A percentile compares a stretch with the other conserved stretches of the same genome.
Evolutionary conservation across 1,284 basidiomycete genomes (phyloP).

Genomic region (Pseudozyma sp.): DNA sequence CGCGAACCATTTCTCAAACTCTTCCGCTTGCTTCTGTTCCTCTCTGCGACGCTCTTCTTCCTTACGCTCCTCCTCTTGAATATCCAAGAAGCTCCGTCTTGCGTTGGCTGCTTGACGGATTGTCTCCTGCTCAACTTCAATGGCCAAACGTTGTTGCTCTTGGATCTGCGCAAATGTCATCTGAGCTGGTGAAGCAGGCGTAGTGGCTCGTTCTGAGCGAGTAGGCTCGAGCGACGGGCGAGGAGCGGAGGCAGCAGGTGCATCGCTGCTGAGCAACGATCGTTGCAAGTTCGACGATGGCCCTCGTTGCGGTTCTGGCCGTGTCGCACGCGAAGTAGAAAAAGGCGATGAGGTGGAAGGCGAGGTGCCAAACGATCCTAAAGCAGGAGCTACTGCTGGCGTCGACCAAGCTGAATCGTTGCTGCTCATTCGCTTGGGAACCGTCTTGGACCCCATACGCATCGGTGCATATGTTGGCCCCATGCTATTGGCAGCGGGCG

Average conservation of each 20-base stretch:
- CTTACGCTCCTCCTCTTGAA: slow-evolving; percentile 59
- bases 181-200: slow-evolving; percentile 23
- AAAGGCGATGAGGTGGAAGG: slow-evolving; percentile 16
- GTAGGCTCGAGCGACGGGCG: slow-evolving; percentile 10
- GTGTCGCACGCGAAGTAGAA: background rate
- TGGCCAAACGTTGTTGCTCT: slow-evolving; percentile 56
- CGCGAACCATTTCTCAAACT: slow-evolving; percentile 68
- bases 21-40: slow-evolving; percentile 58
- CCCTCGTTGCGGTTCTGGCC: slow-evolving; percentile 21
- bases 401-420: slow-evolving; percentile 41
- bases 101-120: slow-evolving; percentile 34
- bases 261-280: slow-evolving; percentile 11
- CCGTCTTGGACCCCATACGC: slow-evolving; percentile 30
- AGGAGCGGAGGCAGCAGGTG: slow-evolving; percentile 4
- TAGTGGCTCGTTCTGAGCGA: slow-evolving; percentile 7
- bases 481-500: slow-evolving; percentile 25
- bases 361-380: slow-evolving; percentile 22
- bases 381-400: slow-evolving; percentile 17
- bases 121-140: slow-evolving; percentile 37
- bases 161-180: slow-evolving; percentile 63
- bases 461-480: slow-evolving; percentile 54
- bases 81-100: slow-evolving; percentile 59
- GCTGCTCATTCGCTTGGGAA: slow-evolving; percentile 39
- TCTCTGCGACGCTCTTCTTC: slow-evolving; percentile 52
- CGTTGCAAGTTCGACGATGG: slow-evolving; percentile 26